Evolutionary conservation across 768 basidiomycete genomes (phyloP), one percentile per base, ranked within the genome.

Genomic region (Pleurotus sapidus): DNA sequence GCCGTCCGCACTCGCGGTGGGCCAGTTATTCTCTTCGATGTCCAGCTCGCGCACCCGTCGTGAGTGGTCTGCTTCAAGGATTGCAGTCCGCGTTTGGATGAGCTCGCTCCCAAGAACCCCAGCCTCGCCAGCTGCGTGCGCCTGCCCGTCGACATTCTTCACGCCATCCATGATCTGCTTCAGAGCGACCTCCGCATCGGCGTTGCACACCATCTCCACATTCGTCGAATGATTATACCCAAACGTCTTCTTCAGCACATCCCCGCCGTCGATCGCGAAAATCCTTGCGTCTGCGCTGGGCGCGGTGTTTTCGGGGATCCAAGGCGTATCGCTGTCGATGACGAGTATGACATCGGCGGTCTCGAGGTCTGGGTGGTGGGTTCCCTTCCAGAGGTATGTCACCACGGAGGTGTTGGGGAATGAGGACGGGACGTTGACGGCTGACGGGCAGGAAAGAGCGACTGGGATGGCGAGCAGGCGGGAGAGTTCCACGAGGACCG

Each of bases 281-380:
- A 89, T 75, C 25, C 75, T 70, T 0, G 86, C 80, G 3, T 70
- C 66, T 0, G 68, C 59, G 3, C 39, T 63, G 0, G 87, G 84
- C 3, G 67, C 71, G 34, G 78, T 77, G 54, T 79, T 74, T 46
- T 65, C 71, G 1, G 82, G 77, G 24, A 87, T 82, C 84, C 87
- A 90, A 0, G 88, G 84, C 0, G 88, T 70, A 59, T 87, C 86
- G 6, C 74, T 76, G 57, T 90, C 88, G n/a, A 91, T 58, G 15
- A 88, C 70, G 8, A 91, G 68, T 15, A 91, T 76, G 3, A 83
- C 78, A 60, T 91, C 89, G 0, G 86, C 86, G 20, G 69, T 67
- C 30, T 72, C 70, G 17, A 89, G 76, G 49, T 77, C 73, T 1
- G 68, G 65, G 24, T 80, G 77, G 46, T 83, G 81, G 0, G 74